phyloP scores from a whole-genome alignment of 768 basidiomycete species.

The Phlebiopsis flavidoalba region DNA sequence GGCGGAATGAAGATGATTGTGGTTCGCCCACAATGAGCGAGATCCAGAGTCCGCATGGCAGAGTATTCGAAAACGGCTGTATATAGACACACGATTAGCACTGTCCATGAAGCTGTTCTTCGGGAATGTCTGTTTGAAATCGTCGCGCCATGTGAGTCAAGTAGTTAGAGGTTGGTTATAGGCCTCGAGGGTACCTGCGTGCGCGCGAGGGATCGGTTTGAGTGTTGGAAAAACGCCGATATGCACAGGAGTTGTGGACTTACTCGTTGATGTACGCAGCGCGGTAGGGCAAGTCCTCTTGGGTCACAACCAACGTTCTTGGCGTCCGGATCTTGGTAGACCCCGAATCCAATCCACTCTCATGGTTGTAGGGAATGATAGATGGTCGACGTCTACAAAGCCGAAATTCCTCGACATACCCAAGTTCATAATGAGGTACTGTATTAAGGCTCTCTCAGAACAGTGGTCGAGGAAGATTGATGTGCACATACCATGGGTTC shows the following conservation, averaged over 20 bases:
- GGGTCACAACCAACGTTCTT: conserved; percentile 70
- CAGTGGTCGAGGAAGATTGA: neutral
- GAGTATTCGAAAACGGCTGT: neutral
- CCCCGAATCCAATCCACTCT: conserved; percentile 78
- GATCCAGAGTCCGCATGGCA: neutral
- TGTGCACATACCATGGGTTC: conserved; percentile 71
- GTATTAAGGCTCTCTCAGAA: neutral
- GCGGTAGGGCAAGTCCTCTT: conserved; percentile 64
- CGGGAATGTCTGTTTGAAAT: conserved; percentile 43
- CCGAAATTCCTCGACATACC: conserved; percentile 65
- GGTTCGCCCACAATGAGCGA: neutral
- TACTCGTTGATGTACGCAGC: conserved; percentile 70
- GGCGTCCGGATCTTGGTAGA: conserved; percentile 52
- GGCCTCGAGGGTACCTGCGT: conserved; percentile 54
- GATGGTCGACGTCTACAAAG: conserved; percentile 46
- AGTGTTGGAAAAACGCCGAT: too few relatives aligned
- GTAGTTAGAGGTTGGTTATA: conserved; percentile 69
- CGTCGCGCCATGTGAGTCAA: conserved; percentile 42
- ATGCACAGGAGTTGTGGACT: conserved; percentile 14
- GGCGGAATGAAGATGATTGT: neutral
- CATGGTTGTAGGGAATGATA: conserved; percentile 56
- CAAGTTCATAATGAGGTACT: conserved; percentile 55
- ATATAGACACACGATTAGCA: conserved; percentile 28
- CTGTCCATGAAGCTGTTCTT: conserved; percentile 42
- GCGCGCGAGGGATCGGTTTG: neutral